Evolutionary conservation across 2,329 filamentous ascomycete genomes (phyloP), one percentile per base, ranked within the genome.

Genomic region (Claviceps humidiphila): DNA sequence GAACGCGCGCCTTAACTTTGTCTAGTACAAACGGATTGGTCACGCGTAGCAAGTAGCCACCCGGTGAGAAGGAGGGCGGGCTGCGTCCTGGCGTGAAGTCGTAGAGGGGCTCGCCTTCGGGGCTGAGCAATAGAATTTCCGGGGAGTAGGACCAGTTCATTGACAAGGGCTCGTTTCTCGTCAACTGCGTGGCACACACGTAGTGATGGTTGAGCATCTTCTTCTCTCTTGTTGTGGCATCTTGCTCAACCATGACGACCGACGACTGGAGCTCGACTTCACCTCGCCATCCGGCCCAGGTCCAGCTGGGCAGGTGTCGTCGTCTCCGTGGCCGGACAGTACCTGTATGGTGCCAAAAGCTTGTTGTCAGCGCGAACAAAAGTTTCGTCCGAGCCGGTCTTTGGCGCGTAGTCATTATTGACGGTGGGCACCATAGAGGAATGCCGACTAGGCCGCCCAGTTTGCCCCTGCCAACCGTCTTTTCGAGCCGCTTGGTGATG

Each of bases 261-360:
- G 63, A 64, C 5, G 64, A 67, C 54, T 62, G 59, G 44, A 68
- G 55, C 34, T 67, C 65, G 13, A 67, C 66, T 5, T 62, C 56
- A 14, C 66, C 66, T 17, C 60, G 58, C 66, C 66, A 68, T 2
- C 66, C 66, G 2, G 65, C 65, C 66, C 66, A 68, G 2, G 65
- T 65, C 66, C 66, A 68, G 53, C 66, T 68, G 8, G 66, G 66
- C 49, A 68, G 56, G 42, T 68, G 65, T 0, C 55, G 53, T 1
- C 64, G 58, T 43, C 65, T 52, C n/a, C 51, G 58, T 1, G 61
- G 61, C 45, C 58, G 55, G 9, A 54, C 53, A 6, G 57, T 58
- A 3, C 63, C 61, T 39, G 57, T 58, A 48, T 68, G 65, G n/a
- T 68, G 65, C 65, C 65, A 68, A 54, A 68, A 67, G 47, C 64